phyloP scores from a whole-genome alignment of 2,329 filamentous ascomycete genomes.

The Trichoderma simmonsii region DNA sequence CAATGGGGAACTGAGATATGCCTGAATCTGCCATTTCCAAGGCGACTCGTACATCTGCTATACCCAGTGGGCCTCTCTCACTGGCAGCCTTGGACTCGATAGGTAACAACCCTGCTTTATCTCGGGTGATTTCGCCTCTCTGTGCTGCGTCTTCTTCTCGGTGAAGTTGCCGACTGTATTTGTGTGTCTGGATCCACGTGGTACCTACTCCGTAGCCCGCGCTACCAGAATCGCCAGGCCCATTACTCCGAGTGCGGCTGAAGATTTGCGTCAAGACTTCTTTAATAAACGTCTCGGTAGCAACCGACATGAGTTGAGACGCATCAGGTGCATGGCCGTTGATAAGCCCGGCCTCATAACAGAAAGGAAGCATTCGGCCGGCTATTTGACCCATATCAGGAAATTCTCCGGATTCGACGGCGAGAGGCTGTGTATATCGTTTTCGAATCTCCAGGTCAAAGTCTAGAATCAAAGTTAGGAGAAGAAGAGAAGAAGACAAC shows the following conservation, averaged over 20 bases:
- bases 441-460: slow-evolving; percentile 66
- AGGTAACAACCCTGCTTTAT: slow-evolving; percentile 74
- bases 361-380: slow-evolving; percentile 64
- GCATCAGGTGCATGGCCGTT: slow-evolving; percentile 59
- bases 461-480: slow-evolving; percentile 42
- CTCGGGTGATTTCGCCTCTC: slow-evolving; percentile 70
- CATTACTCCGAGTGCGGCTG: slow-evolving; percentile 62
- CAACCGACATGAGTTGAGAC: slow-evolving; percentile 61
- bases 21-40: slow-evolving; percentile 73
- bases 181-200: slow-evolving; percentile 73
- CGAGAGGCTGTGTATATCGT: slow-evolving; percentile 60
- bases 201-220: slow-evolving; percentile 63
- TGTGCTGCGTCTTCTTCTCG: slow-evolving; percentile 71
- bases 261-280: slow-evolving; percentile 62
- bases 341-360: slow-evolving; percentile 62
- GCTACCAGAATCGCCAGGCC: slow-evolving; percentile 58
- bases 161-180: slow-evolving; percentile 71
- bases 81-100: slow-evolving; percentile 74
- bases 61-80: slow-evolving; percentile 67
- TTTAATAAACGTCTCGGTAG: slow-evolving; percentile 65
- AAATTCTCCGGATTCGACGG: slow-evolving; percentile 66
- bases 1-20: slow-evolving; percentile 72
- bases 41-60: slow-evolving; percentile 74
- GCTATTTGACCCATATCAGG: slow-evolving; percentile 63
- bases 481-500: neutral